Evolutionary conservation across 176 grass and related monocot species (phyloP), one percentile per base, ranked within the genome.

Genomic region (Oryza glaberrima): DNA sequence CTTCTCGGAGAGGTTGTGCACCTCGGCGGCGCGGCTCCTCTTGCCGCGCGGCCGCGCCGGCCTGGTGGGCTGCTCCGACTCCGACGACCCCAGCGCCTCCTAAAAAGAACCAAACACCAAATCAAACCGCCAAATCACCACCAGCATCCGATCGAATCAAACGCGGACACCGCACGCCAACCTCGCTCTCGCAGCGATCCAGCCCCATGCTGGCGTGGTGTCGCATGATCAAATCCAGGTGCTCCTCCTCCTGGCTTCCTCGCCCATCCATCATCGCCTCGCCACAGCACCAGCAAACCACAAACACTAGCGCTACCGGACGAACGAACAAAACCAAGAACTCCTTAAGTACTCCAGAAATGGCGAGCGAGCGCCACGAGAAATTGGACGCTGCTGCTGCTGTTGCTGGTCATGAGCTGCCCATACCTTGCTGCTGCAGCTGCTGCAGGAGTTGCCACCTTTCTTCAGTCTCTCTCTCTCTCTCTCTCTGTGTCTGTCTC

Each of bases 1-100:
- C 92, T 98, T 98, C 73, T 98, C 95, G 40, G 95, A 98, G 82
- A 98, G 90, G 86, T 98, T 98, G 86, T 95, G 95, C 73, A 95
- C 95, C 82, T 98, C 93, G 64, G 95, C 95, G 61, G 95, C 93
- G 64, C 93, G 90, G 72, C 85, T 94, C 86, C 95, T 90, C 85
- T 95, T 98, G 69, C 84, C 90, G 30, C 92, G 87, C 36, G 79
- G 84, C 72, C 84, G 83, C 64, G 64, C 41, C 67, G 66, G 65
- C 83, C 81, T 90, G 38, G 43, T 75, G 15, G 75, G 80, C 77
- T 93, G 80, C 77, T 93, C 95, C 60, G 88, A 90, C 77, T 92
- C 90, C 5, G 92, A 91, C 79, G 90, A 88, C 43, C 84, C 92
- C 76, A 93, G 41, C 20, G 84, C 92, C 19, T 98, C 92, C 90